Conservation (phyloP, 345 rosid species). For the Eucalyptus sp. region DNA sequence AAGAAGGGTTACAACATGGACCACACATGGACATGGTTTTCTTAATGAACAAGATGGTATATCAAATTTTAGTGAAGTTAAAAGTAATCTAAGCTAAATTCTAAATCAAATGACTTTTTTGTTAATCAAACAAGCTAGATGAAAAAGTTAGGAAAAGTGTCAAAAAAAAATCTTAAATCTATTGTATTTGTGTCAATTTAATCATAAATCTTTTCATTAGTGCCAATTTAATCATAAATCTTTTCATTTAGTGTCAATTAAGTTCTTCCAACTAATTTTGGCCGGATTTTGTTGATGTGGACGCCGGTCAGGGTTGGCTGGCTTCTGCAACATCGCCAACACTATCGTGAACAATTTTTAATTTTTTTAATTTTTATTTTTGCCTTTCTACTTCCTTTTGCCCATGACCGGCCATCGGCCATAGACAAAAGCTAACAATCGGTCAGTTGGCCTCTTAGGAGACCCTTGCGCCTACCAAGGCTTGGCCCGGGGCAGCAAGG, state of each 20-base stretch:
- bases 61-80: background rate
- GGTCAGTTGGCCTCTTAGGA: too few species aligned
- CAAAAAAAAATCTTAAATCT: rapidly evolving
- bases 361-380: too few species aligned
- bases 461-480: too few species aligned
- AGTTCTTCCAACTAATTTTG: rapidly evolving
- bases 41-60: background rate
- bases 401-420: rapidly evolving
- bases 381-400: too few species aligned
- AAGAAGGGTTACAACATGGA: background rate
- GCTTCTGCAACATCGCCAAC: rapidly evolving
- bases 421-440: rapidly evolving
- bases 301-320: rapidly evolving
- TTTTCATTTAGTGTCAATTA: rapidly evolving
- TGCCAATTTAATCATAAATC: rapidly evolving
- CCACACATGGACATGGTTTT: background rate
- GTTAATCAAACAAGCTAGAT: too few species aligned
- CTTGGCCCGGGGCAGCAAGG: rapidly evolving
- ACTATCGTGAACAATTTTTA: rapidly evolving
- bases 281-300: rapidly evolving
- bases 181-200: too few species aligned
- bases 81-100: background rate
- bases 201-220: rapidly evolving
- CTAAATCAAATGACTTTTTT: background rate
- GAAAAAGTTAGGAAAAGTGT: too few species aligned